Base-by-base conservation (phyloP, 1,139 yeast species). In the Candida sanyaensis region DNA sequence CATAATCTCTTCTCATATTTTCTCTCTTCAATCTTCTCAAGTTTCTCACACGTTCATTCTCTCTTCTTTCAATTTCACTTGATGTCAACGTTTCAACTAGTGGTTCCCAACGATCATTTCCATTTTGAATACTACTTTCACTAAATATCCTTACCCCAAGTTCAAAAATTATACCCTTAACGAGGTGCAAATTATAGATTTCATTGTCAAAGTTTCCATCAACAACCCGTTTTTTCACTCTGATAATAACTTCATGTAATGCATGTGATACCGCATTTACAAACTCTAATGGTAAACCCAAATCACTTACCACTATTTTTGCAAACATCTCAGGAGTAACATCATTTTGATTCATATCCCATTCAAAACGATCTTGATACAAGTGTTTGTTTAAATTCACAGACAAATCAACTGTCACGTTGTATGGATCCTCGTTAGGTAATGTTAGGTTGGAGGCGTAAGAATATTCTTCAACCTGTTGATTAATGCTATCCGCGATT, bases 31-130 rank as follows among this genome's bases (percentile, higher is more conserved):
- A 76, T 63, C 99, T 83, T 66, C 99, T 82, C 52, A 90, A 79
- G 61, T 88, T 90, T 66, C 99, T 81, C 56, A 92, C 97, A 61
- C 96, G 84, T 67, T 95, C 99, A 55, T 92, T 90, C 63, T 93
- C 98, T 54, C 98, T 80, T 68, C 88, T 87, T 62, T 92, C 98
- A 50, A 93, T 90, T 68, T 93, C 99, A 78, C 93, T 92, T 43
- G 90, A 93, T 1, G 96, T 84, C 51, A 93, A 75, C 7, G 83
- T 81, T 65, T 92, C 98, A 3, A 93, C 86, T 33, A 84, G 78
- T 10, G 99, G 99, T 46, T 88, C 86, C 96, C 97, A 93, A 33
- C 83, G 87, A 44, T 85, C 90, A 40, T 73, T 75, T 1, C 80
- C 80, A 54, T 73, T 75, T 50, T 67, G 75, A 8, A 70, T 61